Percentiles rank a stretch among this genome's conserved stretches.
Evolutionary conservation across 2,329 filamentous ascomycete genomes (phyloP).

Genomic region (Diaporthe australafricana): DNA sequence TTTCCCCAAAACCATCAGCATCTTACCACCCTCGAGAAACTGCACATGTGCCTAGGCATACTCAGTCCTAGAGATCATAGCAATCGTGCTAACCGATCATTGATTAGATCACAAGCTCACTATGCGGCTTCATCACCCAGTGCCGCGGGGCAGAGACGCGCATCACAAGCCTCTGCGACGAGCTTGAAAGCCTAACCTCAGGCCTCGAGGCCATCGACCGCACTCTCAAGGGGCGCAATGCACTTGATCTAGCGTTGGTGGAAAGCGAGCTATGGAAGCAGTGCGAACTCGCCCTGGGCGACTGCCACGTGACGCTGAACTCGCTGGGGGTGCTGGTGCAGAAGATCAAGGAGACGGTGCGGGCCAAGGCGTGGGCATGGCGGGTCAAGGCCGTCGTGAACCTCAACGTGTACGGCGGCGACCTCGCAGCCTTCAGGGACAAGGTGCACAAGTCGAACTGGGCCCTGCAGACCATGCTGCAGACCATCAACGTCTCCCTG

Average conservation of each 20-base stretch:
- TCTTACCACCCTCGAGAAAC: background rate
- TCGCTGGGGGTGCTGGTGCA: slow-evolving; percentile 39
- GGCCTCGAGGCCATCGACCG: slow-evolving; percentile 41
- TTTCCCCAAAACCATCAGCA: background rate
- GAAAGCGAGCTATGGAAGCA: slow-evolving; percentile 42
- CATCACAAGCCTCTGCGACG: slow-evolving; percentile 38
- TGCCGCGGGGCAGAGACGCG: slow-evolving; percentile 39
- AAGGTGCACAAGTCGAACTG: slow-evolving; percentile 44
- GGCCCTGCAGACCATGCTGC: slow-evolving; percentile 44
- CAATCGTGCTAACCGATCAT: background rate
- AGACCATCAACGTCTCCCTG: slow-evolving; percentile 42
- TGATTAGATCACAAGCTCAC: slow-evolving; percentile 33
- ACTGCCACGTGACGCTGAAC: slow-evolving; percentile 40
- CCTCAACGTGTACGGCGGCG: slow-evolving; percentile 38
- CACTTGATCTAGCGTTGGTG: slow-evolving; percentile 39
- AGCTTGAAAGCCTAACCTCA: slow-evolving; percentile 40
- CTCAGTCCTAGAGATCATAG: background rate
- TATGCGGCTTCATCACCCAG: slow-evolving; percentile 35
- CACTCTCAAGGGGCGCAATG: slow-evolving; percentile 39
- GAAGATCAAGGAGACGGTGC: slow-evolving; percentile 36
- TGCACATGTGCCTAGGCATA: background rate
- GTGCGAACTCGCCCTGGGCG: slow-evolving; percentile 39
- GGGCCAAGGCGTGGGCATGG: slow-evolving; percentile 29
- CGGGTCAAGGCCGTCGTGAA: slow-evolving; percentile 35
- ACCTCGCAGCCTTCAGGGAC: slow-evolving; percentile 41